These are phyloP conservation scores for Cercospora sp. DNA, from an alignment of 2,329 filamentous ascomycete genomes.

Conservation along the genomic window DNA sequence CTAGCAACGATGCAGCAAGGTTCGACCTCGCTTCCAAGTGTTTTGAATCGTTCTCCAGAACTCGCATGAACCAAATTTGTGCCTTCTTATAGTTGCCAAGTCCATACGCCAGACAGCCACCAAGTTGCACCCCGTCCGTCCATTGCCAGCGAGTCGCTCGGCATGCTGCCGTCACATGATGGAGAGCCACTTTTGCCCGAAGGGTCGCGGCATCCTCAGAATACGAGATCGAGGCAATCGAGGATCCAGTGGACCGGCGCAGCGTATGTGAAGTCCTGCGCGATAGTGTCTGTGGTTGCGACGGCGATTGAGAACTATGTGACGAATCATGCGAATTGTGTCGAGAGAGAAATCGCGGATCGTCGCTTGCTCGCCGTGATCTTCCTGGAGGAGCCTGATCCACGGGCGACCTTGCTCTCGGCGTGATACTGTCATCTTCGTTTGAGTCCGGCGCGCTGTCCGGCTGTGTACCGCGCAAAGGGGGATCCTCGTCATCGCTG, in stretches of 20 bases:
- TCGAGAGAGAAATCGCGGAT: constrained; percentile 26
- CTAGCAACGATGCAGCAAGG: constrained; percentile 83
- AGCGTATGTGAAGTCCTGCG: constrained; percentile 24
- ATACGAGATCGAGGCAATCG: constrained; percentile 36
- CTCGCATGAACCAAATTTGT: constrained; percentile 71
- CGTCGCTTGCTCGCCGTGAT: constrained; percentile 26
- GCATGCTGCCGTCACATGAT: constrained; percentile 72
- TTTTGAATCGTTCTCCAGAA: constrained; percentile 60
- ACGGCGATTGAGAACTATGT: background rate
- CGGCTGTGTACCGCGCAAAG: constrained; percentile 8
- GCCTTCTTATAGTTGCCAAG: constrained; percentile 80
- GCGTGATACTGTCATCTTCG: constrained; percentile 21
- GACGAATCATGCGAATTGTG: background rate
- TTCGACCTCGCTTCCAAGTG: constrained; percentile 95
- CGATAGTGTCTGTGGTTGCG: background rate
- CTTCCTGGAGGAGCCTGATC: constrained; percentile 13
- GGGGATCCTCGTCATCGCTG: constrained; percentile 20
- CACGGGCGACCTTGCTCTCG: constrained; percentile 21
- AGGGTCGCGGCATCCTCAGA: constrained; percentile 43
- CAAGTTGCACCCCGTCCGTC: constrained; percentile 89
- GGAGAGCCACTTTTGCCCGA: constrained; percentile 66
- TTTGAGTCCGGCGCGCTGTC: constrained; percentile 10
- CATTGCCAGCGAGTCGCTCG: constrained; percentile 81
- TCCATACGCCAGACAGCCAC: constrained; percentile 88
- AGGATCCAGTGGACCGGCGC: constrained; percentile 36